These are phyloP conservation scores for Nematodospora anomalae DNA, from an alignment of 1,139 yeast species.

Conservation along the genomic window DNA sequence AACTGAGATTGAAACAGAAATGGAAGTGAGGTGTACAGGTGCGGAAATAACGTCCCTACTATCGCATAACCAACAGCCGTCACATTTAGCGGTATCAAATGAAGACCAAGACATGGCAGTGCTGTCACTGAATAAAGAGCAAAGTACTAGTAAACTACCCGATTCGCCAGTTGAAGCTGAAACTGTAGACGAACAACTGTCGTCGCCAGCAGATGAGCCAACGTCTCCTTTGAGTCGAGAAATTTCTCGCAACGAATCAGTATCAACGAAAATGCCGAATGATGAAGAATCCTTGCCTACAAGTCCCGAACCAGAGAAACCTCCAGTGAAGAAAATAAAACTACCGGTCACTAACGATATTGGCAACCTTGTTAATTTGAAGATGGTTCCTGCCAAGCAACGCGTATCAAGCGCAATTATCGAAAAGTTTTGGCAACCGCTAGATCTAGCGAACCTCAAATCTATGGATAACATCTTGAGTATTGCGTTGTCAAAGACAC, in stretches of 20 bases:
- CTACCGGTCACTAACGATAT: not conserved
- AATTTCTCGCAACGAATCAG: not conserved
- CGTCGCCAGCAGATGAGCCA: not conserved
- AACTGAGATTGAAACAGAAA: no score
- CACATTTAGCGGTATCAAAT: no score
- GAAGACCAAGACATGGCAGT: no score
- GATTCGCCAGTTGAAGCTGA: not conserved
- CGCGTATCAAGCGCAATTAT: not conserved
- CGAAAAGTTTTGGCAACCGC: conserved; percentile 29
- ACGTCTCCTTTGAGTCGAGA: not conserved
- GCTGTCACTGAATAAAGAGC: not conserved
- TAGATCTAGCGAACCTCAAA: conserved; percentile 20
- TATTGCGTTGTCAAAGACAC: conserved; percentile 30
- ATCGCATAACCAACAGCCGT: no score
- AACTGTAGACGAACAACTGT: not conserved
- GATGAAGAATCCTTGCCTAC: not conserved
- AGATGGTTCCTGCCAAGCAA: not conserved
- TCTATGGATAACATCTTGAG: conserved; percentile 32
- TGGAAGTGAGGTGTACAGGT: no score
- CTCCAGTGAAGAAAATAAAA: not conserved
- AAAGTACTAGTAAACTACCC: not conserved
- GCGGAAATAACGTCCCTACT: no score
- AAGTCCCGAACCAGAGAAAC: not conserved
- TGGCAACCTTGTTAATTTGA: not conserved
- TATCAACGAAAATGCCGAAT: not conserved